phyloP scores from a whole-genome alignment of 352 stramenopile genomes.

The Phytophthora sojae region DNA sequence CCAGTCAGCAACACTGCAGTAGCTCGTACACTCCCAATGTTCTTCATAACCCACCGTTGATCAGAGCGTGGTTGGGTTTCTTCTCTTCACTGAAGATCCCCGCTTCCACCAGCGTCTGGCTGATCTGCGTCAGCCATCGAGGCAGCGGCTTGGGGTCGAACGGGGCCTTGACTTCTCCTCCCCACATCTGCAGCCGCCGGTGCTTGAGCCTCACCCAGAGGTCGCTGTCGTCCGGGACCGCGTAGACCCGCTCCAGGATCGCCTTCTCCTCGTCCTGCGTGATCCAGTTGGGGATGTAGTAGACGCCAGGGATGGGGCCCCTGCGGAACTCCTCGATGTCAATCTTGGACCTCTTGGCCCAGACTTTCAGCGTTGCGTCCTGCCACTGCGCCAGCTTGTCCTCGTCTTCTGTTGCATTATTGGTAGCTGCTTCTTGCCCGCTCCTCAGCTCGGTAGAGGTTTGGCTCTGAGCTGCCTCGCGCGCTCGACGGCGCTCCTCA shows the following conservation, averaged over 20 bases:
- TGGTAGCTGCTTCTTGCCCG: background rate
- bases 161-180: constrained; percentile 64
- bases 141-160: constrained; percentile 57
- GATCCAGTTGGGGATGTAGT: constrained; percentile 76
- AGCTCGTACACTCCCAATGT: background rate
- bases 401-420: background rate
- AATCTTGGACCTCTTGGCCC: constrained; percentile 42
- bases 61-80: constrained; percentile 71
- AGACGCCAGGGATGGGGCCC: constrained; percentile 52
- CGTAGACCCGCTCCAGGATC: constrained; percentile 68
- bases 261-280: constrained; percentile 59
- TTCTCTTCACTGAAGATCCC: constrained; percentile 57
- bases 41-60: constrained; percentile 57
- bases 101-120: constrained; percentile 53
- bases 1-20: background rate
- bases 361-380: constrained; percentile 30
- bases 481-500: constrained; percentile 57
- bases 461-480: constrained; percentile 16
- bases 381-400: constrained; percentile 8
- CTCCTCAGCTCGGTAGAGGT: background rate
- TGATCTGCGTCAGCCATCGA: constrained; percentile 64
- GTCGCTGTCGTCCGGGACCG: constrained; percentile 39
- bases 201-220: constrained; percentile 72
- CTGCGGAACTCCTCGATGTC: constrained; percentile 46
- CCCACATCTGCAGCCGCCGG: constrained; percentile 75